phyloP scores from a whole-genome alignment of 345 rosid species.

The Boechera retrofracta region DNA sequence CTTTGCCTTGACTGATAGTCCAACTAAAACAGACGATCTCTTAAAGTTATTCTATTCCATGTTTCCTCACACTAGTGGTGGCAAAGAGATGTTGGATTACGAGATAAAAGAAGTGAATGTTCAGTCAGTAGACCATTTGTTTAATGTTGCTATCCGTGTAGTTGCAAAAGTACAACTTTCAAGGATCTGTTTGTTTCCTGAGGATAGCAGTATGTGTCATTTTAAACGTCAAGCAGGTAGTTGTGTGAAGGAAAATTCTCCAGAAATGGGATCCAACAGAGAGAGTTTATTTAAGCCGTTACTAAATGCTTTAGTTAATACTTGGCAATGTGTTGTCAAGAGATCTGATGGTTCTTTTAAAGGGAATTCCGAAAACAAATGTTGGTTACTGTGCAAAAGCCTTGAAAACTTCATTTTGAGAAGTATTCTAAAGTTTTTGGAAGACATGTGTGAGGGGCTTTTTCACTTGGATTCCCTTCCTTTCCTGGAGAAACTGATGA shows the following conservation, averaged over 20 bases:
- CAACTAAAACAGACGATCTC: constrained; percentile 52
- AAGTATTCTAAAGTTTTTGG: constrained; percentile 57
- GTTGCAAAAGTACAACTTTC: constrained; percentile 66
- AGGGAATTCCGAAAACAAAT: constrained; percentile 37
- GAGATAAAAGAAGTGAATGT: constrained; percentile 53
- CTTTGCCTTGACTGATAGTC: constrained; percentile 55
- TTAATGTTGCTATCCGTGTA: constrained; percentile 63
- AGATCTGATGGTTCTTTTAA: constrained; percentile 46
- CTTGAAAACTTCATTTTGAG: constrained; percentile 75
- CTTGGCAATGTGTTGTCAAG: constrained; percentile 73
- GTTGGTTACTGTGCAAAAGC: constrained; percentile 57
- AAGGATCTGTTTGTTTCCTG: constrained; percentile 64
- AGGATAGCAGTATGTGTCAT: constrained; percentile 42
- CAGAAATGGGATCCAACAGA: constrained; percentile 42
- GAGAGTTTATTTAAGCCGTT: constrained; percentile 54
- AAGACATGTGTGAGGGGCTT: constrained; percentile 59
- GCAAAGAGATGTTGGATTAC: constrained; percentile 61
- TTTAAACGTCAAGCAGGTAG: constrained; percentile 45
- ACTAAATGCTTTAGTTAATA: constrained; percentile 56
- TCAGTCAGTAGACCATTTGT: constrained; percentile 52
- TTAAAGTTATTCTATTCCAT: constrained; percentile 62
- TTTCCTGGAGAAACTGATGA: constrained; percentile 70
- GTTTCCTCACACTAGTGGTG: constrained; percentile 44
- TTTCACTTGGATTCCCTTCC: constrained; percentile 61
- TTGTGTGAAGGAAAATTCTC: constrained; percentile 41